phyloP scores from a whole-genome alignment of 2,329 filamentous ascomycete species.

The Decorospora gaudefroyi region DNA sequence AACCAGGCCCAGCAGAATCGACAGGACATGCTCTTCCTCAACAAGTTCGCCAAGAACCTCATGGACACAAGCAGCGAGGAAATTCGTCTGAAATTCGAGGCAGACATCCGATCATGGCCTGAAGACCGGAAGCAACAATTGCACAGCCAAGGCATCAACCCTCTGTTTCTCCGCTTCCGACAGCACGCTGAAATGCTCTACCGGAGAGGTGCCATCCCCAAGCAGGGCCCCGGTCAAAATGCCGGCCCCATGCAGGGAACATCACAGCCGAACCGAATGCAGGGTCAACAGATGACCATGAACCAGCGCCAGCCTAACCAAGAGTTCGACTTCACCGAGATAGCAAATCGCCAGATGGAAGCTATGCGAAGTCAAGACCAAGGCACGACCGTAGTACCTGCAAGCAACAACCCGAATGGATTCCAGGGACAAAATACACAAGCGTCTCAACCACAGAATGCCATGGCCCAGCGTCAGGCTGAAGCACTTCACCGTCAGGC shows the following conservation, averaged over 20 bases:
- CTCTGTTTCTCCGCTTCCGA: slow-evolving; percentile 57
- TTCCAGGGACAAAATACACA: slow-evolving; percentile 39
- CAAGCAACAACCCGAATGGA: slow-evolving; percentile 60
- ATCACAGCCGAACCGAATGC: slow-evolving; percentile 34
- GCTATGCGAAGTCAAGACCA: slow-evolving; percentile 65
- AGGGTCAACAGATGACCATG: slow-evolving; percentile 35
- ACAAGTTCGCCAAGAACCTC: slow-evolving; percentile 54
- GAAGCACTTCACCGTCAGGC: slow-evolving; percentile 19
- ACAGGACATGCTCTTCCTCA: slow-evolving; percentile 45
- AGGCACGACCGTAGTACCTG: slow-evolving; percentile 66
- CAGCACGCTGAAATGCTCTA: slow-evolving; percentile 51
- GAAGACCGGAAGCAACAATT: slow-evolving; percentile 55
- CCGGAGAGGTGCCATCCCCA: slow-evolving; percentile 28
- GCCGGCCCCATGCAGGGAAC: slow-evolving; percentile 45
- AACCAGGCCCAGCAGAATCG: slow-evolving; percentile 24
- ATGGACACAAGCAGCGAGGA: slow-evolving; percentile 54
- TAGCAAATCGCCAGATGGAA: slow-evolving; percentile 64
- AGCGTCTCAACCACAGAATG: slow-evolving; percentile 33
- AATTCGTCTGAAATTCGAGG: slow-evolving; percentile 52
- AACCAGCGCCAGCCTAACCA: slow-evolving; percentile 37
- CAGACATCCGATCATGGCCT: slow-evolving; percentile 51
- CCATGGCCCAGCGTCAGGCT: slow-evolving; percentile 38
- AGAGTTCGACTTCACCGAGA: slow-evolving; percentile 58
- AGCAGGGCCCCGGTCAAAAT: slow-evolving; percentile 22
- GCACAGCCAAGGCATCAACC: slow-evolving; percentile 53